These are phyloP conservation scores for Irpex lacteus DNA, from an alignment of 1,284 basidiomycete species.

Conservation along the genomic window DNA sequence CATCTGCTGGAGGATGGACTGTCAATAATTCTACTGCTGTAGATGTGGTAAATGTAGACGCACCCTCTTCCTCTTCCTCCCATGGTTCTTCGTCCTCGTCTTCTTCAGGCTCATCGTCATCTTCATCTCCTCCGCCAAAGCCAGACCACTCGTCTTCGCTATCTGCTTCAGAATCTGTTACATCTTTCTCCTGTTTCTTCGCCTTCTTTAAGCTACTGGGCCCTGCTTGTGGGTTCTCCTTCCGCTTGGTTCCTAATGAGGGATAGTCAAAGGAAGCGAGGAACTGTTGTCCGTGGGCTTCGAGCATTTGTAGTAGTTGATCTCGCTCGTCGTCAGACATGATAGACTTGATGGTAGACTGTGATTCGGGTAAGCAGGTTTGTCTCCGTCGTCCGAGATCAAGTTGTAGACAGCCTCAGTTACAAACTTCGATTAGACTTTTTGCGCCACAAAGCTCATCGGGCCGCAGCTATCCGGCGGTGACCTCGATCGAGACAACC, in stretches of 20 bases:
- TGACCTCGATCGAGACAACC: not conserved
- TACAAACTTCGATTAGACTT: not conserved
- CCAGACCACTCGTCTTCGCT: constrained; percentile 41
- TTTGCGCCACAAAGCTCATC: not conserved
- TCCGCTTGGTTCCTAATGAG: constrained; percentile 20
- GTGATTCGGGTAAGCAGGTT: not conserved
- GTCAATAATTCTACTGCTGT: not conserved
- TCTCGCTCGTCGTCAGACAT: constrained; percentile 28
- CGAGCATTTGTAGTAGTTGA: constrained; percentile 50
- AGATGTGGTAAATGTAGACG: too few species aligned
- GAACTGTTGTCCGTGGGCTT: constrained; percentile 65
- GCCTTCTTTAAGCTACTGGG: constrained; percentile 1
- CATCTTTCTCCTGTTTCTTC: constrained; percentile 8
- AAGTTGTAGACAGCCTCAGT: not conserved
- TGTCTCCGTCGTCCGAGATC: not conserved
- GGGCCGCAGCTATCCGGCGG: not conserved
- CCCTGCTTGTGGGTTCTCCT: constrained; percentile 13
- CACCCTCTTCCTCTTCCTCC: not conserved
- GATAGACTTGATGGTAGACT: not conserved
- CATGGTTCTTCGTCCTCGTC: not conserved
- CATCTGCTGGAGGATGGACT: not conserved
- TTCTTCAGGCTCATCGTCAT: constrained; percentile 20
- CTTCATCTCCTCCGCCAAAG: constrained; percentile 15
- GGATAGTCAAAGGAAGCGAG: constrained; percentile 49
- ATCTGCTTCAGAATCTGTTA: constrained; percentile 18